Conservation (phyloP, 495 filamentous ascomycete species). For the Articulospora tetracladia region DNA sequence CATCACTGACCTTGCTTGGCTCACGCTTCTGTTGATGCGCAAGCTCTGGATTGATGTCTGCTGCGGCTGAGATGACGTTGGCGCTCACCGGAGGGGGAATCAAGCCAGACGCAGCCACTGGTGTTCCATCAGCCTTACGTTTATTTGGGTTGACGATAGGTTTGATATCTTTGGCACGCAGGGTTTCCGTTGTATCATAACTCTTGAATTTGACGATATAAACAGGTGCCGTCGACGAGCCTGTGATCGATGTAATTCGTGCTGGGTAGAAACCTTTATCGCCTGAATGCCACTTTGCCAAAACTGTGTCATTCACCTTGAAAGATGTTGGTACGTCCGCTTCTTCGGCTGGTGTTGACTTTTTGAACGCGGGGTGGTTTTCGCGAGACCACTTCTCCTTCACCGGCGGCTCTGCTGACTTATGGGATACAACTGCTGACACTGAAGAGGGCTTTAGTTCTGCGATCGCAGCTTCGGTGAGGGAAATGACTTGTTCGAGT, state of each 20-base stretch:
- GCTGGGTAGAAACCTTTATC: constrained; percentile 92
- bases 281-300: constrained; percentile 86
- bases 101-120: constrained; percentile 44
- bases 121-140: constrained; percentile 83
- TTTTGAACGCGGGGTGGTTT: constrained; percentile 66
- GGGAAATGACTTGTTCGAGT: constrained; percentile 78
- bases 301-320: constrained; percentile 82
- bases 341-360: constrained; percentile 40
- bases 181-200: constrained; percentile 81
- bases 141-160: constrained; percentile 70
- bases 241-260: constrained; percentile 88
- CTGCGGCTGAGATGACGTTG: constrained; percentile 83
- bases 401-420: constrained; percentile 40
- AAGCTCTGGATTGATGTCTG: constrained; percentile 76
- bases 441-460: constrained; percentile 62
- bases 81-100: constrained; percentile 35
- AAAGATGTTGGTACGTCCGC: constrained; percentile 52
- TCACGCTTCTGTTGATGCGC: constrained; percentile 66
- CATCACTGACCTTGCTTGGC: constrained; percentile 62
- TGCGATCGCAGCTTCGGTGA: constrained; percentile 74
- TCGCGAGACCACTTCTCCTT: constrained; percentile 69
- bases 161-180: constrained; percentile 80
- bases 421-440: constrained; percentile 34
- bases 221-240: constrained; percentile 79
- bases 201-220: constrained; percentile 93